Percentiles rank a stretch among this genome's conserved stretches.
Evolutionary conservation across 805 yeast species (phyloP).

Genomic region (Geotrichum ghanense): DNA sequence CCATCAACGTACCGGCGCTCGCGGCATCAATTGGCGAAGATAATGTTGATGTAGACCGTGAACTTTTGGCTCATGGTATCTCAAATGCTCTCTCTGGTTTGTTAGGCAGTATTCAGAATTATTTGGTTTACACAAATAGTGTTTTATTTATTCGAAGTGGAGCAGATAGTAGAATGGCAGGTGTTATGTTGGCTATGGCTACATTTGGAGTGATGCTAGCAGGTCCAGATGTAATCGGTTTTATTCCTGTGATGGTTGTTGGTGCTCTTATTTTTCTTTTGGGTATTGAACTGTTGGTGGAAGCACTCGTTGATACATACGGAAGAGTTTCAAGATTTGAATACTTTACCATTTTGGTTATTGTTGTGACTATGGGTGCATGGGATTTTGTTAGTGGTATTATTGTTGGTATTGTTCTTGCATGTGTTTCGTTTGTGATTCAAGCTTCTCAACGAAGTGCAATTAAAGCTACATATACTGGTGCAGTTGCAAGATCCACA

Average conservation of each 20-base stretch:
- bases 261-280: constrained; percentile 83
- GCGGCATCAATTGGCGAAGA: constrained; percentile 80
- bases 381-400: constrained; percentile 93
- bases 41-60: constrained; percentile 77
- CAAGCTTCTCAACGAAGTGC: constrained; percentile 81
- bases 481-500: constrained; percentile 81
- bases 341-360: constrained; percentile 70
- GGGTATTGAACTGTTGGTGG: constrained; percentile 83
- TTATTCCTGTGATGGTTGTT: constrained; percentile 90
- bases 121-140: constrained; percentile 88
- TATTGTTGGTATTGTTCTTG: constrained; percentile 77
- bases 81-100: constrained; percentile 79
- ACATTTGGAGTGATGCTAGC: constrained; percentile 71
- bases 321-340: constrained; percentile 68
- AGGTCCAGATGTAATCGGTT: constrained; percentile 91
- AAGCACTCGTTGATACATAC: constrained; percentile 75
- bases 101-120: constrained; percentile 84
- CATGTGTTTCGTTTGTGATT: constrained; percentile 90
- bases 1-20: constrained; percentile 93
- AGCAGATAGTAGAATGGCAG: constrained; percentile 81
- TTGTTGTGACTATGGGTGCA: constrained; percentile 90
- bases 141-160: constrained; percentile 89
- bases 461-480: constrained; percentile 71
- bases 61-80: constrained; percentile 88
- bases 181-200: constrained; percentile 75